Percentiles rank a stretch among this genome's conserved stretches.
Conservation (phyloP, 805 yeast genomes). For the Kluyveromyces lactis region DNA sequence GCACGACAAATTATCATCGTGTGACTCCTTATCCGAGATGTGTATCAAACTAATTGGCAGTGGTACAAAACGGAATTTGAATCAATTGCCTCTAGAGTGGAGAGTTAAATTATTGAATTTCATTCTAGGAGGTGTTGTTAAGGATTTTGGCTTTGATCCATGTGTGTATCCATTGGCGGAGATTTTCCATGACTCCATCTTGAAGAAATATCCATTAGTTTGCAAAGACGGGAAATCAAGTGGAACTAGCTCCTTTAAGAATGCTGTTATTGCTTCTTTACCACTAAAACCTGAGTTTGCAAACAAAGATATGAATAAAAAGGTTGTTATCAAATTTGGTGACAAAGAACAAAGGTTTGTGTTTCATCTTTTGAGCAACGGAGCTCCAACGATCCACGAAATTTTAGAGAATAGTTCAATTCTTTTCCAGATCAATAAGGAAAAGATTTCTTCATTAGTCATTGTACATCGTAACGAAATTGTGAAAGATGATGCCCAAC, state of each 20-base stretch:
- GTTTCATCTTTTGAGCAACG: constrained; percentile 53
- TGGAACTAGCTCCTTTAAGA: constrained; percentile 4
- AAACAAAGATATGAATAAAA: constrained; percentile 28
- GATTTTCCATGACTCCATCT: constrained; percentile 50
- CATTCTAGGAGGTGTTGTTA: constrained; percentile 59
- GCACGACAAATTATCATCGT: constrained; percentile 36
- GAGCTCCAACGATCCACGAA: constrained; percentile 76
- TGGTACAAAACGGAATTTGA: constrained; percentile 28
- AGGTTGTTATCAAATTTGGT: constrained; percentile 43
- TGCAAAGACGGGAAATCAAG: constrained; percentile 6
- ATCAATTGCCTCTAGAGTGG: constrained; percentile 35
- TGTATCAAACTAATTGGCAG: constrained; percentile 20
- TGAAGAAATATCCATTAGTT: constrained; percentile 54
- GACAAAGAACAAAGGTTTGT: constrained; percentile 52
- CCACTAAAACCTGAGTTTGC: constrained; percentile 32
- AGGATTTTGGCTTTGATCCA: constrained; percentile 73
- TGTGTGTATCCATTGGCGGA: constrained; percentile 61
- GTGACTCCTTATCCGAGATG: constrained; percentile 28
- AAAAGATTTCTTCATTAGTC: constrained; percentile 8
- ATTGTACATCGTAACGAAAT: constrained; percentile 18
- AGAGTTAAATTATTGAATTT: constrained; percentile 47
- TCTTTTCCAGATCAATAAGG: constrained; percentile 49
- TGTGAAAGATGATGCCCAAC: constrained; percentile 38
- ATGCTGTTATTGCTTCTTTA: constrained; percentile 20
- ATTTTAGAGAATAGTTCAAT: constrained; percentile 67